Conservation (phyloP, 768 basidiomycete species). For the Russula ochroleuca region DNA sequence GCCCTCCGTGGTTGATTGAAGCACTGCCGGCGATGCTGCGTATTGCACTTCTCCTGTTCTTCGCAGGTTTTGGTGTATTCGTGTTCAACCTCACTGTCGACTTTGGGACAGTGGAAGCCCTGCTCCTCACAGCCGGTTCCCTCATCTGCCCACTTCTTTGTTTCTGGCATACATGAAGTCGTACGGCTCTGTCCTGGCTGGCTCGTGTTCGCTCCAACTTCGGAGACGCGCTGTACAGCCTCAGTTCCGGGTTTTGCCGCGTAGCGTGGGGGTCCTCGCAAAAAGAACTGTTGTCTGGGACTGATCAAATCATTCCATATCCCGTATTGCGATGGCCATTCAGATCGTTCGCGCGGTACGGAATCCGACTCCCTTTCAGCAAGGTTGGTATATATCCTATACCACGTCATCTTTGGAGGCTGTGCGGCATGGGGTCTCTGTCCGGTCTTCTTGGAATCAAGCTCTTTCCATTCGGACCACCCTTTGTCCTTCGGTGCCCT, state of each 20-base stretch:
- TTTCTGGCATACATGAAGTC: constrained; percentile 7
- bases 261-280: background rate
- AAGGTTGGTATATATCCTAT: background rate
- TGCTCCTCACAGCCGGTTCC: constrained; percentile 12
- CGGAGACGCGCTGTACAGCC: background rate
- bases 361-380: background rate
- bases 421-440: too few relatives aligned
- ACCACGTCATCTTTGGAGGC: background rate
- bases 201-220: background rate
- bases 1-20: constrained; percentile 40
- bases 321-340: background rate
- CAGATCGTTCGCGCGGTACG: background rate
- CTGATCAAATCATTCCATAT: background rate
- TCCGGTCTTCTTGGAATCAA: too few relatives aligned
- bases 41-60: constrained; percentile 46
- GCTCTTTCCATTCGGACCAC: too few relatives aligned
- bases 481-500: too few relatives aligned
- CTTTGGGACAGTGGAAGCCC: background rate
- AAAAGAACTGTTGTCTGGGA: background rate
- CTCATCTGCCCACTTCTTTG: constrained; percentile 10
- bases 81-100: constrained; percentile 33
- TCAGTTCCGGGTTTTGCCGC: background rate
- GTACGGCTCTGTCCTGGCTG: background rate
- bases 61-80: constrained; percentile 47
- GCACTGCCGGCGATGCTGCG: constrained; percentile 48